Conservation (phyloP, 139 green algal genomes). For the Chlamydomonas incerta region DNA sequence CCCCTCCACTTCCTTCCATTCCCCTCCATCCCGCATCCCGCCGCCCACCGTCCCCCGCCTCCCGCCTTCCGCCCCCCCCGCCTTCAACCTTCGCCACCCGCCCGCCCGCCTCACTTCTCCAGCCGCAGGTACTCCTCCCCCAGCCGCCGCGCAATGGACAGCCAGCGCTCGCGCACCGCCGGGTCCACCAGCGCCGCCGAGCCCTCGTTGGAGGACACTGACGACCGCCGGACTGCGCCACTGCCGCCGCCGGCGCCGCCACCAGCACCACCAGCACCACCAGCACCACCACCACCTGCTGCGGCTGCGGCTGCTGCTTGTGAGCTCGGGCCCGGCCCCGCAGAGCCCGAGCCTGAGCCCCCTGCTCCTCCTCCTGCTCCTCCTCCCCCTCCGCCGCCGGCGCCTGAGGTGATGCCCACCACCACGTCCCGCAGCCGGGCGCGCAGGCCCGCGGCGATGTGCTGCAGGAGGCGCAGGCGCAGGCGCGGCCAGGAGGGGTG, state of each 20-base stretch:
- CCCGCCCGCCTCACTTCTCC: slow-evolving; percentile 45
- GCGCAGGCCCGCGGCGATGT: neutral
- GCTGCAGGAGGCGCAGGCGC: neutral
- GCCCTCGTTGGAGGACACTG: no score
- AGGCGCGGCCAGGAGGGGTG: no score
- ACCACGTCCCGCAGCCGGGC: slow-evolving; percentile 12
- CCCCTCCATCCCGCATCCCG: no score
- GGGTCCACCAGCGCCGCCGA: neutral
- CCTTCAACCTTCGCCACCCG: no score
- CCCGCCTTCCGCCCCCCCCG: neutral
- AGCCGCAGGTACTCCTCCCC: slow-evolving; percentile 34
- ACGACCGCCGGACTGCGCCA: no score
- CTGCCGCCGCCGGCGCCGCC: neutral
- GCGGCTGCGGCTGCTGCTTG: neutral
- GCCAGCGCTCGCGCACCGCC: neutral
- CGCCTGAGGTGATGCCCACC: neutral
- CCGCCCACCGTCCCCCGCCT: neutral
- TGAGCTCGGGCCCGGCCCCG: neutral
- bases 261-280: no score
- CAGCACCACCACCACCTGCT: no score
- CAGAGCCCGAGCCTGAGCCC: no score
- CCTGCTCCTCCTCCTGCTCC: no score
- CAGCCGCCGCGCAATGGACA: neutral
- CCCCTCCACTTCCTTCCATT: no score
- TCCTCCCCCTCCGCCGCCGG: no score